Evolutionary conservation across 768 basidiomycete genomes (phyloP), one percentile per base, ranked within the genome.

Genomic region (Panaeolus cyanescens): DNA sequence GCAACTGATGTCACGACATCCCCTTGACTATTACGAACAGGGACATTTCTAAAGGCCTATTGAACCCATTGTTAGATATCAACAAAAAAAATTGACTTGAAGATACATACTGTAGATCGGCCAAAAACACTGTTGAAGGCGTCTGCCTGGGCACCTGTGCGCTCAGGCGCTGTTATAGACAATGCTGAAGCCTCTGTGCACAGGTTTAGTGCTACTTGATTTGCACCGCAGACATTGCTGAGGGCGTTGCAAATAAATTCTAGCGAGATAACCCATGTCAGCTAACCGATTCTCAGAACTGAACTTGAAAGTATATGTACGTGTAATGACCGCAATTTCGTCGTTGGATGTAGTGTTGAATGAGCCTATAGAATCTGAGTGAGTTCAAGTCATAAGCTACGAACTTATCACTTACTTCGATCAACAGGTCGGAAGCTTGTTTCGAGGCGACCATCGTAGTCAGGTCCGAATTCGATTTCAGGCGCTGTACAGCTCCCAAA

Each of bases 61-160:
- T 6, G 39, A 28, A 25, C 56, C 13, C 15, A 50, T 22, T 65
- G 20, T 34, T 20, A 17, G 55, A 37, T 15, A 17, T 13, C 9
- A 15, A 53, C 36, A n/a, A 3, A 58, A 32, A 10, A 22, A 17
- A 0, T 12, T 25, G n/a, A 59, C 25, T 12, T 5, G 42, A 54
- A 20, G 9, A 1, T 4, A 66, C 75, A 54, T 54, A 80, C 79
- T 54, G 86, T 87, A 3, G 42, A 70, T 61, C 84, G 79, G n/a
- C 83, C 85, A 63, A 88, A 85, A 40, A 70, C 80, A n/a, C 74
- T 75, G 71, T 89, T 88, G 80, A 88, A 89, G 4, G 75, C 80
- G 69, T 88, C 87, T 12, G 87, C 86, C 65, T 86, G 83, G 12
- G 73, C 79, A 63, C 87, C 87, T 31, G 77, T 78, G 60, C 74